Percentiles rank a stretch among this genome's conserved stretches.
phyloP scores from a whole-genome alignment of 768 basidiomycete genomes.

The Dioszegia hungarica region DNA sequence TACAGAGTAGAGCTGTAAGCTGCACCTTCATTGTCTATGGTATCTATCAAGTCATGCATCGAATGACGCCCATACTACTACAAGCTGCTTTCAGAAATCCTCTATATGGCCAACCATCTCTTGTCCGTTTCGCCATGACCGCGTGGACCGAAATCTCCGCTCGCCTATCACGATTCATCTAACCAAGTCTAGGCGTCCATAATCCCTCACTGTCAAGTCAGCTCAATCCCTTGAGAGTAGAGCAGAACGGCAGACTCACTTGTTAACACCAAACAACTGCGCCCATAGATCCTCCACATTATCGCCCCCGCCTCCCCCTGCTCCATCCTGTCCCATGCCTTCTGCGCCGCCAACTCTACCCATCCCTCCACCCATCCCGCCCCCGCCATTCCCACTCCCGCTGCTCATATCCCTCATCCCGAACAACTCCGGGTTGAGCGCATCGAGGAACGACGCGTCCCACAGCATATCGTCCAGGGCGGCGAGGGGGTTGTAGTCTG shows the following conservation, averaged over 20 bases:
- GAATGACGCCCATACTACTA: no score
- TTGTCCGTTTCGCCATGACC: not conserved
- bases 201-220: not conserved
- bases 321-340: not conserved
- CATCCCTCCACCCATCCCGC: not conserved
- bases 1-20: no score
- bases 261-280: slow-evolving; percentile 17
- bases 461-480: slow-evolving; percentile 7
- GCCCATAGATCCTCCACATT: slow-evolving; percentile 25
- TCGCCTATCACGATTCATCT: not conserved
- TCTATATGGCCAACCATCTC: no score
- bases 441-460: slow-evolving; percentile 5
- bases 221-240: not conserved
- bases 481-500: no score
- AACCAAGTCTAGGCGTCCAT: not conserved
- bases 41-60: no score
- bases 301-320: not conserved
- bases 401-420: not conserved
- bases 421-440: slow-evolving; percentile 1
- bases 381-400: no score
- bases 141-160: not conserved
- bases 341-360: not conserved
- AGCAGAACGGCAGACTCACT: slow-evolving; percentile 12
- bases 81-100: no score
- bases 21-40: no score